Percentiles rank a stretch among this genome's conserved stretches.
phyloP scores from a whole-genome alignment of 805 yeast genomes.

The Debaryomyces hansenii region DNA sequence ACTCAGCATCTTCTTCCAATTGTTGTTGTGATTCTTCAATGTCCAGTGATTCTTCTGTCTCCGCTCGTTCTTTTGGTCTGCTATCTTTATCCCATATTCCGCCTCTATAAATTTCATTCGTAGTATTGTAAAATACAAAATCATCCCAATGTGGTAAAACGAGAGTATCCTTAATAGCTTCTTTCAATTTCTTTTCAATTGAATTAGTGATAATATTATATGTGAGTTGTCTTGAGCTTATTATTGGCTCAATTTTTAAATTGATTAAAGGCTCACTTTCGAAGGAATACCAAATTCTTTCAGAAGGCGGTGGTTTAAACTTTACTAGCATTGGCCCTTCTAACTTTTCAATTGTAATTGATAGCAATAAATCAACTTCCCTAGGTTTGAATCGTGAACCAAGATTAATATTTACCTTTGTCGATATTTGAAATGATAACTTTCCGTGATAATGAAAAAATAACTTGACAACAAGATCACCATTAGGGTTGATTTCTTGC shows the following conservation, averaged over 20 bases:
- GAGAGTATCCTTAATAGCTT: constrained; percentile 73
- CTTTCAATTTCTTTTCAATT: constrained; percentile 75
- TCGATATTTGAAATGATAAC: constrained; percentile 73
- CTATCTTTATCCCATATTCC: constrained; percentile 79
- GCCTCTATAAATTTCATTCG: constrained; percentile 76
- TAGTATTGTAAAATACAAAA: constrained; percentile 65
- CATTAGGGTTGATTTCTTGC: constrained; percentile 74
- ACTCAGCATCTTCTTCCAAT: neutral
- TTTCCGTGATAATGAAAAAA: constrained; percentile 73
- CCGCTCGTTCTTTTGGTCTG: constrained; percentile 9
- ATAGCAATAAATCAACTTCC: constrained; percentile 72
- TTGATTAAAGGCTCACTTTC: constrained; percentile 74
- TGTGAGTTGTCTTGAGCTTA: constrained; percentile 78
- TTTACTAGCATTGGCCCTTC: constrained; percentile 72
- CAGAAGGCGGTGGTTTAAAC: constrained; percentile 88
- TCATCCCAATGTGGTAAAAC: constrained; percentile 93
- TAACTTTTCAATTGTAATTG: constrained; percentile 64
- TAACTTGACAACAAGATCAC: constrained; percentile 61
- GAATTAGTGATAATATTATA: constrained; percentile 77
- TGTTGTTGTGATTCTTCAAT: constrained; percentile 6
- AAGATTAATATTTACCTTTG: constrained; percentile 73
- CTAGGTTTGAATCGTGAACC: constrained; percentile 74
- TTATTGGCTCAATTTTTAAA: constrained; percentile 83
- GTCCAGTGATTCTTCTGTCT: neutral
- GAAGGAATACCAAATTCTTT: constrained; percentile 88